Base-by-base conservation (phyloP, 495 filamentous ascomycete genomes). In the Extremus antarcticus region DNA sequence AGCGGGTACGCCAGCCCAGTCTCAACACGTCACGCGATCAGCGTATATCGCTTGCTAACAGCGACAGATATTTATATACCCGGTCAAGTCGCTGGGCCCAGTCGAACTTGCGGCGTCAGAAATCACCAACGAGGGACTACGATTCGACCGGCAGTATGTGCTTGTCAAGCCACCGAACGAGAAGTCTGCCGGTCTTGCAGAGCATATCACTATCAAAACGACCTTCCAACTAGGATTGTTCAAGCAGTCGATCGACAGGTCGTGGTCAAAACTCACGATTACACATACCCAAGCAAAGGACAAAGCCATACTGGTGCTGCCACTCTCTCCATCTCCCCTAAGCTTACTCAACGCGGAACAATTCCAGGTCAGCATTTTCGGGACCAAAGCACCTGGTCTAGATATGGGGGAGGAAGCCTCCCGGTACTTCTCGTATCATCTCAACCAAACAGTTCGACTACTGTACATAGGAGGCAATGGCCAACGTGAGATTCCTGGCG, bases 191-290 rank as follows among this genome's bases (percentile, higher is more conserved):
- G 50, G 50, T 17, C 46, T 58, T 4, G 59, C 55, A 2, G 55
- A 58, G 47, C 58, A 61, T 25, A 57, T 61, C 23, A 61, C 58
- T 3, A 62, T 62, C 46, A 62, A 62, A 22, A 58, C 43, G 43
- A 53, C 48, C 22, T 62, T 54, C 39, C 22, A 54, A 29, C 55
- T 62, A 13, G 59, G 55, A 13, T 47, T 62, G 4, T 62, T 62
- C 47, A 49, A 52, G 20, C 53, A 49, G 3, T 43, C 43, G 16
- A 62, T 62, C 40, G 59, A 62, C 48, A 50, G 47, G 40, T 23
- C 59, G 17, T 62, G 59, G 59, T 57, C 59, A 19, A 57, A 62
- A 39, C 49, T 62, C n/a, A 62, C 59, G 21, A 55, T 62, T 25
- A 62, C 54, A 2, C 59, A 62, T 25, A 32, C 25, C 8, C 50